Evolutionary conservation across 805 yeast genomes (phyloP), one percentile per base, ranked within the genome.

Genomic region (Wickerhamomyces kurtzmanii): DNA sequence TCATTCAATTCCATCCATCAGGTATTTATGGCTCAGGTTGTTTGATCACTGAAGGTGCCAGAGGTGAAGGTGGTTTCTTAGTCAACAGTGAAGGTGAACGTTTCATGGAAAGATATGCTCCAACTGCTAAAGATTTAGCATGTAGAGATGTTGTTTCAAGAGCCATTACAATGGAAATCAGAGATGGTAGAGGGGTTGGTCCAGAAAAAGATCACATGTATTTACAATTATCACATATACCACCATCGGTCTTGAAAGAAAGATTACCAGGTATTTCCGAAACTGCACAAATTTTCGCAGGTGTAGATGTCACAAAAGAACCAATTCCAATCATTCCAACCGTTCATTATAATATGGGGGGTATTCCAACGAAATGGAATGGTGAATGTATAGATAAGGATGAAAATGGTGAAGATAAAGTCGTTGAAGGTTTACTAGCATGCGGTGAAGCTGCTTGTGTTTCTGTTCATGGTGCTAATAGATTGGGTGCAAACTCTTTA

Each of bases 361-460:
- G 97, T 76, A 84, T 89, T 43, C 98, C 98, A 59, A 91, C 98
- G 43, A 84, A 80, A 59, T 91, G 85, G 81, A 82, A 79, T 42
- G 98, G 97, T 68, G 96, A 89, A 66, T 96, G 76, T 29, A 55
- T 89, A 38, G 84, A 84, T 26, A 53, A 79, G 47, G 85, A 81
- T 52, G 89, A 72, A 52, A 62, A 69, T 28, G 98, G 98, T 46
- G 75, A 89, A 49, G 98, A 91, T 57, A 74, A 70, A 52, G 74
- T 81, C 43, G 91, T 89, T 37, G 91, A 89, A 50, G 98, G 98
- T 51, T 70, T 89, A 45, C 71, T 74, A 57, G 96, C 98, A 11
- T 86, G 96, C 68, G 98, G 98, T 71, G 98, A 89, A 68, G 87
- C 94, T 42, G 98, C 96, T 24, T 89, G 96, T 73, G 97, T 94